Conservation (phyloP, 1,284 basidiomycete species). For the Rhodotorula sp. region DNA sequence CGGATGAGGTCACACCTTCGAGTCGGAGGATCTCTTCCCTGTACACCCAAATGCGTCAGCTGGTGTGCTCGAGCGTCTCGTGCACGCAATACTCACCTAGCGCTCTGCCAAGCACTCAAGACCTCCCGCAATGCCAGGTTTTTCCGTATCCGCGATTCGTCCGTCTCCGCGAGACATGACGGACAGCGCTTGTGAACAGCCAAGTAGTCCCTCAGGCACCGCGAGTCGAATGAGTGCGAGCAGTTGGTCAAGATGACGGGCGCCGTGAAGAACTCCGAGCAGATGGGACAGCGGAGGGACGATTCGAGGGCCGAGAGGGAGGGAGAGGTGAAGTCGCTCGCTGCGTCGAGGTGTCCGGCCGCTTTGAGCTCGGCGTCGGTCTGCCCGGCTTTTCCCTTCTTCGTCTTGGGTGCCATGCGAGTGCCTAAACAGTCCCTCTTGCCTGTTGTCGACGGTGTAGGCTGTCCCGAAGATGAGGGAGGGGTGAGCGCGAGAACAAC, state of each 20-base stretch:
- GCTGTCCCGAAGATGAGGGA: too few relatives aligned
- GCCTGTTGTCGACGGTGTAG: too few relatives aligned
- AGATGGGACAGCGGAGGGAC: conserved; percentile 66
- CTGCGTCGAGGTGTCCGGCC: conserved; percentile 55
- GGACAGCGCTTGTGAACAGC: conserved; percentile 62
- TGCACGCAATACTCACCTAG: conserved; percentile 56
- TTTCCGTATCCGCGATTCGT: conserved; percentile 60
- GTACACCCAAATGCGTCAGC: not conserved
- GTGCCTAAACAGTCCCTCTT: too few relatives aligned
- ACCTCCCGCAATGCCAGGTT: conserved; percentile 62
- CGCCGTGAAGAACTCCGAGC: conserved; percentile 64
- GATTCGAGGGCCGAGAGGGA: conserved; percentile 62
- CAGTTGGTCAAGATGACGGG: conserved; percentile 64
- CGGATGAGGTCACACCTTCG: not conserved
- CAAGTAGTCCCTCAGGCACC: conserved; percentile 53
- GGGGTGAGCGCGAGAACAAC: not conserved
- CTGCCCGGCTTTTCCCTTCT: not conserved
- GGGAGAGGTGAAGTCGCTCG: conserved; percentile 63
- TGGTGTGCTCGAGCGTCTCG: not conserved
- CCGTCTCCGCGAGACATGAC: conserved; percentile 58
- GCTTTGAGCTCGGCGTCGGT: not conserved
- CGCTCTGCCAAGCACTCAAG: conserved; percentile 61
- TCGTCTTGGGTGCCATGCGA: not conserved
- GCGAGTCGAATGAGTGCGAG: conserved; percentile 72
- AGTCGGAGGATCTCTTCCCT: conserved; percentile 17